phyloP scores from a whole-genome alignment of 2,329 filamentous ascomycete genomes.

The Colletotrichum nymphaeae region DNA sequence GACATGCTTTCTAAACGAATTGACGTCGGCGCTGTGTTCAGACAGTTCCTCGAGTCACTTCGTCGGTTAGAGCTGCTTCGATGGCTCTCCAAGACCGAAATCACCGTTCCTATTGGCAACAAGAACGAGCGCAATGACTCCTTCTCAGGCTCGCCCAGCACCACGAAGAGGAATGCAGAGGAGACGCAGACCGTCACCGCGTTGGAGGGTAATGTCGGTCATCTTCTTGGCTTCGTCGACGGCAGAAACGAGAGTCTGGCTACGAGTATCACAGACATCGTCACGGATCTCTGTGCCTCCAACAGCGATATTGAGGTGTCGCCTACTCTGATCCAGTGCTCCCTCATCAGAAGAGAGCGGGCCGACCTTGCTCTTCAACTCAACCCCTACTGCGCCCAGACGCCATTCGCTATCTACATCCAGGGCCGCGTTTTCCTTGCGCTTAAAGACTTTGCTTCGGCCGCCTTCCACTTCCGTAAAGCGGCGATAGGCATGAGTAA shows the following conservation, averaged over 20 bases:
- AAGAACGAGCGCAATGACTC: constrained; percentile 52
- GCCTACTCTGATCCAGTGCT: constrained; percentile 70
- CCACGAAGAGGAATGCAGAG: constrained; percentile 55
- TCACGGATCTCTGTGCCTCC: constrained; percentile 72
- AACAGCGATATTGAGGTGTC: constrained; percentile 75
- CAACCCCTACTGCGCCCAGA: constrained; percentile 64
- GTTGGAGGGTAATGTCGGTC: constrained; percentile 69
- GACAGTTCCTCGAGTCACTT: constrained; percentile 76
- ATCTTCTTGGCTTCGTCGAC: constrained; percentile 72
- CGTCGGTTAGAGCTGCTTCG: constrained; percentile 78
- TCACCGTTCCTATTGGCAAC: constrained; percentile 60
- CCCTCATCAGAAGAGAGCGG: constrained; percentile 68
- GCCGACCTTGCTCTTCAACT: constrained; percentile 71
- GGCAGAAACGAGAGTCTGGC: constrained; percentile 62
- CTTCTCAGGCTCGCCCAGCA: constrained; percentile 43
- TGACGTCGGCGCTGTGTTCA: constrained; percentile 77
- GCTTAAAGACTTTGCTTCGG: constrained; percentile 78
- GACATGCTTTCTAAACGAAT: constrained; percentile 70
- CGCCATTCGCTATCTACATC: constrained; percentile 80
- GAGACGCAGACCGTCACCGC: constrained; percentile 65
- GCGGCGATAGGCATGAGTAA: constrained; percentile 85
- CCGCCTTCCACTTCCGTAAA: constrained; percentile 82
- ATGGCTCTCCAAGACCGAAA: constrained; percentile 73
- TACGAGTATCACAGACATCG: constrained; percentile 73
- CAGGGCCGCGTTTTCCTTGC: constrained; percentile 84